Evolutionary conservation across 2,329 filamentous ascomycete genomes (phyloP), one percentile per base, ranked within the genome.

Genomic region (Fusarium sp.): DNA sequence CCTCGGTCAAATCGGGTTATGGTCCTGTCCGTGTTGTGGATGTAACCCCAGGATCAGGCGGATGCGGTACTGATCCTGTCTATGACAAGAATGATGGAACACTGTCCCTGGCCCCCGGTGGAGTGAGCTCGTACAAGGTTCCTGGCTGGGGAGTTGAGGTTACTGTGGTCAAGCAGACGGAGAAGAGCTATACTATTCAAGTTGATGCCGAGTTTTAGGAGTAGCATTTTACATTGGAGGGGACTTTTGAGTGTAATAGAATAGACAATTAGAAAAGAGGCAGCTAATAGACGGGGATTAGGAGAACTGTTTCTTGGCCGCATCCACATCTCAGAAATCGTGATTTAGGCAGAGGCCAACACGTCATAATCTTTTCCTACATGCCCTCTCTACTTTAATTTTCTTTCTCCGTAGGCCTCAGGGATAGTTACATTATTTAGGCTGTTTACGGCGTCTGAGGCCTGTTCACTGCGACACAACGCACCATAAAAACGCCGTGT

Each of bases 21-120:
- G 82, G 81, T 1, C 79, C 81, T 1, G 71, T 83, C 7, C 74
- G 73, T 2, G 81, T 84, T 17, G 32, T 83, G 1, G 81, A 84
- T 59, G 68, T 71, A 0, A 84, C 76, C 1, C 80, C 81, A 1
- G 45, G 59, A 1, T 79, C 80, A 2, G 73, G 74, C 3, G 77
- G 78, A 2, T 84, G 81, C 32, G 77, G 73, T 1, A 74, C 66
- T 5, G 14, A 22, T 6, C 76, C 76, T 4, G 27, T 52, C 2
- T 60, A 33, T 25, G 73, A 78, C 50, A 69, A 83, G 9, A 80
- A 83, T 32, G 82, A 82, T 56, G 81, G 77, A 6, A 78, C 81
- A 4, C 62, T 84, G 58, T 73, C 73, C 4, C 47, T 73, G 17
- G 20, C 38, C 2, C 47, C 47, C 14, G 50, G 61, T 0, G 25